A percentile compares a stretch with the other conserved stretches of the same genome.
Conservation (phyloP, 148 eudicot genomes). For the Chenopodium berlandieri region DNA sequence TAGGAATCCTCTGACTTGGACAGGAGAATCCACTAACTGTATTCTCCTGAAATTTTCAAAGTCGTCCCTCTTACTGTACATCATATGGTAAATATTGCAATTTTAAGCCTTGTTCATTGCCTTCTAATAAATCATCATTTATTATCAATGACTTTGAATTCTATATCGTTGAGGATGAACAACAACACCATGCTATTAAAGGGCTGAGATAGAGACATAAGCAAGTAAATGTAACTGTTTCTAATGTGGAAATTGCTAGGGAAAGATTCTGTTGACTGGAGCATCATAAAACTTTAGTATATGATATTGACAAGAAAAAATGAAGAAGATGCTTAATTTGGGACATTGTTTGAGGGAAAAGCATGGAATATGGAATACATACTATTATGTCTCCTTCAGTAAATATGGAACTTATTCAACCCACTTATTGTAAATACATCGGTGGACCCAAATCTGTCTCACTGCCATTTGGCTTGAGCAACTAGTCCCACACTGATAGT, state of each 20-base stretch:
- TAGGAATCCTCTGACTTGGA: conserved; percentile 54
- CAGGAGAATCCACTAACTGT: conserved; percentile 61
- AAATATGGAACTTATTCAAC: conserved; percentile 85
- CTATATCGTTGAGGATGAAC: conserved; percentile 16
- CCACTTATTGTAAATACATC: conserved; percentile 32
- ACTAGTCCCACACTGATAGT: conserved; percentile 30
- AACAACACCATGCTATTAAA: conserved; percentile 21
- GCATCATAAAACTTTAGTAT: conserved; percentile 52
- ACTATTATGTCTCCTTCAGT: conserved; percentile 56
- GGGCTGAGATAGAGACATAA: conserved; percentile 32
- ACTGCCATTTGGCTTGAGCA: conserved; percentile 38
- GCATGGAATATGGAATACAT: conserved; percentile 68
- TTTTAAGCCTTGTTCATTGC: conserved; percentile 21
- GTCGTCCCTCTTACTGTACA: conserved; percentile 28
- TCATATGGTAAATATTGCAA: conserved; percentile 15
- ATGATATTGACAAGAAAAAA: conserved; percentile 54
- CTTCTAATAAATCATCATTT: conserved; percentile 18
- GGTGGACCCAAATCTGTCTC: conserved; percentile 36
- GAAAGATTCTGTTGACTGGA: conserved; percentile 70
- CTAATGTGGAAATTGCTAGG: conserved; percentile 29
- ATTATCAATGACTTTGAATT: conserved; percentile 14
- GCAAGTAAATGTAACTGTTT: conserved; percentile 21
- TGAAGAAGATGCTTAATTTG: conserved; percentile 52
- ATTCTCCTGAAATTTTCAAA: conserved; percentile 38
- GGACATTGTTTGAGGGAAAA: conserved; percentile 63